Evolutionary conservation across 352 stramenopile species (phyloP), one percentile per base, ranked within the genome.

Genomic region (Pythium vanterpoolii): DNA sequence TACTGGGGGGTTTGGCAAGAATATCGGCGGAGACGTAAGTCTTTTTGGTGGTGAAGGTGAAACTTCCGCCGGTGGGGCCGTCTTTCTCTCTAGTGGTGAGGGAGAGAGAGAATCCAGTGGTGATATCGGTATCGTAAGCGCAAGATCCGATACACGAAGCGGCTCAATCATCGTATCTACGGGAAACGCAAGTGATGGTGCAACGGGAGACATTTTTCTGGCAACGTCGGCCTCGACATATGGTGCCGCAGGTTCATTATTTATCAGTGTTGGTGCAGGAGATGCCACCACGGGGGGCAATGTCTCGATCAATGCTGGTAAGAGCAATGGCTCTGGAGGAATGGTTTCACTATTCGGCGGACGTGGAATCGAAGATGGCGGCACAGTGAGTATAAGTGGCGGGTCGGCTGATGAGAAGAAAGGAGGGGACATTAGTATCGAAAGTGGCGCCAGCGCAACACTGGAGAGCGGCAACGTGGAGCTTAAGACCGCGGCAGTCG

Each of bases 11-110:
- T 55, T 31, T 26, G 71, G 68, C 5, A 51, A 45, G 11, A 24
- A 23, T 2, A 24, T 21, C 36, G 72, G 66, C 33, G 72, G 69
- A 26, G 58, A 69, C n/a, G 55, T 71, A 44, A 51, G 33, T 10
- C 49, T 81, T 7, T 46, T 50, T 44, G 70, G 68, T 60, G 72
- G 69, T 16, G 39, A 58, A 8, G 61, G 53, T 18, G 52, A 63
- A 23, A 21, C 53, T 24, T 42, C 47, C 23, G 53, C 47, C 9
- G 60, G 23, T 16, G 62, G 67, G 9, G 40, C 43, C 5, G 51
- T 44, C 9, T 60, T 79, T 23, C 21, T 56, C 21, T 11, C 26
- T 27, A 56, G 49, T 19, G 49, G 49, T 0, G 24, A 42, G 14
- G 49, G 49, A 7, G 34, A 45, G 23, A 51, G 56, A 9, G 43